A percentile compares a stretch with the other conserved stretches of the same genome.
Evolutionary conservation across 495 filamentous ascomycete species (phyloP).

Genomic region (Penicillium ucsense): DNA sequence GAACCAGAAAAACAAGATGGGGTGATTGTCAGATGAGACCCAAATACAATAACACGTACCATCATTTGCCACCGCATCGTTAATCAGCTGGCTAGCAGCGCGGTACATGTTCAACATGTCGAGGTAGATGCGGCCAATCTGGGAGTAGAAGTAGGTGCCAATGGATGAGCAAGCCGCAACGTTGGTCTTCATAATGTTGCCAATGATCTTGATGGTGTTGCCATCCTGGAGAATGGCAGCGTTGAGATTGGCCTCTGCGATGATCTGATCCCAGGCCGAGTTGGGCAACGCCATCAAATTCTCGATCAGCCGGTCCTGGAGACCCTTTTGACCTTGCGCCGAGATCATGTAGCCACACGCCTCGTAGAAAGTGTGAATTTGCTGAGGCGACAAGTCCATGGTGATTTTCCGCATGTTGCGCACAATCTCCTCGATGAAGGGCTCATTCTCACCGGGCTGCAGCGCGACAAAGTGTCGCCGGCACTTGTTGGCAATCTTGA

Average conservation of each 20-base stretch:
- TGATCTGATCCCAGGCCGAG: slow-evolving; percentile 89
- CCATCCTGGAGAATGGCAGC: slow-evolving; percentile 75
- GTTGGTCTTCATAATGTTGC: slow-evolving; percentile 99
- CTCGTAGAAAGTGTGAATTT: slow-evolving; percentile 98
- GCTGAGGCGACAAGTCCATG: slow-evolving; percentile 85
- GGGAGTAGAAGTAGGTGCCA: slow-evolving; percentile 95
- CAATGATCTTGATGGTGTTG: slow-evolving; percentile 94
- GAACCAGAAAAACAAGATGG: no score
- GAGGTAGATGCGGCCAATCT: slow-evolving; percentile 93
- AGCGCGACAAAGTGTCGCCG: slow-evolving; percentile 93
- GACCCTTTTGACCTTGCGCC: slow-evolving; percentile 84
- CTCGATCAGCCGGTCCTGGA: slow-evolving; percentile 81
- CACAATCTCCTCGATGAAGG: slow-evolving; percentile 98
- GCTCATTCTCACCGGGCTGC: slow-evolving; percentile 87
- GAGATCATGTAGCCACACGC: slow-evolving; percentile 99
- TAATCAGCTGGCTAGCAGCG: slow-evolving; percentile 91
- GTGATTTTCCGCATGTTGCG: slow-evolving; percentile 91
- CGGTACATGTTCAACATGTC: slow-evolving; percentile 99
- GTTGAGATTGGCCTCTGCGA: slow-evolving; percentile 69
- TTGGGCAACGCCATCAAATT: slow-evolving; percentile 94
- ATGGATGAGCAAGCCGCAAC: slow-evolving; percentile 94
- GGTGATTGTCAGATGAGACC: neutral
- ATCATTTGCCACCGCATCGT: slow-evolving; percentile 75
- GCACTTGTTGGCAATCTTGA: slow-evolving; percentile 99
- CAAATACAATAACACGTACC: slow-evolving; percentile 41